Percentiles rank a stretch among this genome's conserved stretches.
Conservation (phyloP, 192 early-diverging fungal species). For the Coemansia furcata region DNA sequence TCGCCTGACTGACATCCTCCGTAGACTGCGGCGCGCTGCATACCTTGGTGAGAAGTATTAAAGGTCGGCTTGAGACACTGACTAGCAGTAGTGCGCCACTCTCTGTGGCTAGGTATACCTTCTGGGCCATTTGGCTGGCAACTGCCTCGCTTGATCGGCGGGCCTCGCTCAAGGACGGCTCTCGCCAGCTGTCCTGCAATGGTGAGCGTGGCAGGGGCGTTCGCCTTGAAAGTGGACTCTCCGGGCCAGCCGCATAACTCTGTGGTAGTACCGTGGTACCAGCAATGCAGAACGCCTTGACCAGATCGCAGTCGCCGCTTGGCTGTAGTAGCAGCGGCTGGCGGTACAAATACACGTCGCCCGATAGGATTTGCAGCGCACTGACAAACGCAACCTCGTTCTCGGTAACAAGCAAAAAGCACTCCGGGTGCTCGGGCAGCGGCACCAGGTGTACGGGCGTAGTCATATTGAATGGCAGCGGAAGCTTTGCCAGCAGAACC, state of each 20-base stretch:
- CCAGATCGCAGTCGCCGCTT: conserved; percentile 9
- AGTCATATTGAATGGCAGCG: conserved; percentile 24
- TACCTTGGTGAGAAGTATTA: conserved; percentile 12
- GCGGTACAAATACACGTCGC: conserved; percentile 34
- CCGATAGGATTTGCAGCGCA: conserved; percentile 37
- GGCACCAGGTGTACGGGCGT: conserved; percentile 31
- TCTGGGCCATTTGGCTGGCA: conserved; percentile 10
- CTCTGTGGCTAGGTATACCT: conserved; percentile 25
- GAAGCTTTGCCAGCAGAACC: conserved; percentile 29
- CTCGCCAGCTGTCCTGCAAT: background rate
- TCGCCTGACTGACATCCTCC: background rate
- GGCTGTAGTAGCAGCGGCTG: conserved; percentile 9
- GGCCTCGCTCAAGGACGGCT: background rate
- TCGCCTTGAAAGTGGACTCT: background rate
- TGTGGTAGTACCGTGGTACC: conserved; percentile 3
- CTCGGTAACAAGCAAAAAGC: conserved; percentile 28
- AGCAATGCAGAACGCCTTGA: conserved; percentile 19
- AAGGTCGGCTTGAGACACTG: conserved; percentile 6
- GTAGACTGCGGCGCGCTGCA: background rate
- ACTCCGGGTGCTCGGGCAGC: conserved; percentile 29
- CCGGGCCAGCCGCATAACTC: background rate
- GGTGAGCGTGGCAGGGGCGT: background rate
- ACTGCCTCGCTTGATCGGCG: conserved; percentile 1
- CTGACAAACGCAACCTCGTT: conserved; percentile 20
- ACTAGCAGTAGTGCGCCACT: conserved; percentile 22